Percentiles rank a stretch among this genome's conserved stretches.
Evolutionary conservation across 208 protist species (phyloP).

Genomic region (Leishmania aethiopica): DNA sequence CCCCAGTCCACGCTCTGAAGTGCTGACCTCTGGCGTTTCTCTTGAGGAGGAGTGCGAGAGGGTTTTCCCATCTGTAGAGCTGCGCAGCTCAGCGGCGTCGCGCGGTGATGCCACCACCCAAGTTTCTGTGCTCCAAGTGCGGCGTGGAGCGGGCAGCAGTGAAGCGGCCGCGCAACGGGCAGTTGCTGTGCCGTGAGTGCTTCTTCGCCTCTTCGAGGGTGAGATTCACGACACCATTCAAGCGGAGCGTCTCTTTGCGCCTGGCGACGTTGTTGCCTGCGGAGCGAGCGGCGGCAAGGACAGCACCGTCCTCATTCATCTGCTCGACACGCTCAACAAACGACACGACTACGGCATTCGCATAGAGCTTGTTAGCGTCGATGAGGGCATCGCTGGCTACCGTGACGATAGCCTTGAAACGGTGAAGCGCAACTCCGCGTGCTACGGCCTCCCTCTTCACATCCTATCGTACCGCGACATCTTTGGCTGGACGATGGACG

Average conservation of each 20-base stretch:
- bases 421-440: slow-evolving; percentile 93
- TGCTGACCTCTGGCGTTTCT: background rate
- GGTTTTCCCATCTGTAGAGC: background rate
- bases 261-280: slow-evolving; percentile 93
- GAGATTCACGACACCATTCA: slow-evolving; percentile 97
- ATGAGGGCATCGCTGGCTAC: slow-evolving; percentile 99
- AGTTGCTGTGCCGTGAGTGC: slow-evolving; percentile 94
- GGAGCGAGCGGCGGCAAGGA: slow-evolving; percentile 97
- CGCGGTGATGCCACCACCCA: slow-evolving; percentile 27
- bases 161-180: slow-evolving; percentile 90
- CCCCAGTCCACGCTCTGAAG: background rate
- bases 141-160: slow-evolving; percentile 55
- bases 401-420: slow-evolving; percentile 97
- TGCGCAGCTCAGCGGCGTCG: background rate
- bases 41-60: background rate
- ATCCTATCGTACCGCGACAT: slow-evolving; percentile 96
- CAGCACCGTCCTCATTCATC: slow-evolving; percentile 96
- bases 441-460: slow-evolving; percentile 94
- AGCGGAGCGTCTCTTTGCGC: slow-evolving; percentile 86
- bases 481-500: slow-evolving; percentile 98
- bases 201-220: slow-evolving; percentile 95
- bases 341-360: slow-evolving; percentile 93
- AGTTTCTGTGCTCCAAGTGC: slow-evolving; percentile 63
- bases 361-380: slow-evolving; percentile 95
- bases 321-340: slow-evolving; percentile 93